A percentile compares a stretch with the other conserved stretches of the same genome.
These are phyloP conservation scores for Sclerotinia borealis DNA, from an alignment of 2,329 filamentous ascomycete genomes.

Conservation along the genomic window DNA sequence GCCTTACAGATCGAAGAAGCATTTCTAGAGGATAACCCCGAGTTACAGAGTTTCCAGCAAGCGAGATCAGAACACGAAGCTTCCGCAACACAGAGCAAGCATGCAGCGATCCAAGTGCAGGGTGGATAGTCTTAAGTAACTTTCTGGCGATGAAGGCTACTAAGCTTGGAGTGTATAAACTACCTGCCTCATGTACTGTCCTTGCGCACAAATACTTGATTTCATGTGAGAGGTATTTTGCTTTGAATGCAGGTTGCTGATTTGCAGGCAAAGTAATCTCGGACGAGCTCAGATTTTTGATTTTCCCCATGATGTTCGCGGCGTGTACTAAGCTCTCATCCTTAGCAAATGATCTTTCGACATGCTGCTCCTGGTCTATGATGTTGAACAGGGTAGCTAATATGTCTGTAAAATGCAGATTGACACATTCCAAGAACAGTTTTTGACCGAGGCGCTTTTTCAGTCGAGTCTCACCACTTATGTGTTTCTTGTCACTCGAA, in stretches of 20 bases:
- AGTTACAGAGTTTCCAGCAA: constrained; percentile 68
- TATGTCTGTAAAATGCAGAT: constrained; percentile 68
- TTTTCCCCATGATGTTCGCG: constrained; percentile 58
- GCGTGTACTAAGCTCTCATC: constrained; percentile 54
- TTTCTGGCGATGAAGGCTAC: constrained; percentile 69
- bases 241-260: constrained; percentile 82
- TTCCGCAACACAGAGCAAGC: constrained; percentile 83
- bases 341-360: constrained; percentile 61
- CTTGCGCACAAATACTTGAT: constrained; percentile 72
- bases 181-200: constrained; percentile 56
- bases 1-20: constrained; percentile 73
- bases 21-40: constrained; percentile 83
- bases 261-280: constrained; percentile 60
- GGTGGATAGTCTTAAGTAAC: constrained; percentile 74
- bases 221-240: constrained; percentile 68
- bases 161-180: constrained; percentile 70
- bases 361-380: constrained; percentile 55
- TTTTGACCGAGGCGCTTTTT: constrained; percentile 64
- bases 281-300: constrained; percentile 64
- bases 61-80: constrained; percentile 70
- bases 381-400: constrained; percentile 69
- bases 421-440: constrained; percentile 55
- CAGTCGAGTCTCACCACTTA: constrained; percentile 59
- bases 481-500: constrained; percentile 33
- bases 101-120: constrained; percentile 78